Base-by-base conservation (phyloP, 75 land plant species). In the Pinus tabuliformis region DNA sequence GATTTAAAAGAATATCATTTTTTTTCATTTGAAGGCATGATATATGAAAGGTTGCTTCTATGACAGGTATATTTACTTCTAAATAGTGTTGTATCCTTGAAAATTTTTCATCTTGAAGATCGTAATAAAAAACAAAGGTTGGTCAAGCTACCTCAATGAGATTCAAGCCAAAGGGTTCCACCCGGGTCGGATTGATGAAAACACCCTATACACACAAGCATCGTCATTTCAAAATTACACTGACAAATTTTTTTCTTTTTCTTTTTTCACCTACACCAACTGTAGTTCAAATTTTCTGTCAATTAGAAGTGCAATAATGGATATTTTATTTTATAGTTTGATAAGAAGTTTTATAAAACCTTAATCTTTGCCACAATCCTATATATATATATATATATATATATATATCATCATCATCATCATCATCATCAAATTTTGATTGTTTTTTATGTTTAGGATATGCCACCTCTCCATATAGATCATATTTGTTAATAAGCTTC, bases 101-200 rank as follows among this genome's bases (percentile, higher is more conserved):
- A 56, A 72, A 17, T 0, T 56, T 56, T 72, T 54, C 21, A 49
- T 16, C 49, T 72, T 18, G 14, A 22, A 56, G 33, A 72, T 21
- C 18, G 42, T n/a, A 68, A 16, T 42, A 3, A 5, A 6, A 33
- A 3, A 15, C 8, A 59, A 76, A 24, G 20, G 13, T 42, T 64
- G 30, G 61, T 57, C 36, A 5, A 73, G 33, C 20, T 52, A 92
- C 98, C 98, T 95, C 98, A 58, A 95, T 90, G 12, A 95, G 73
- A 24, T 95, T 95, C 59, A 95, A 91, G n/a, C 98, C 98, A 81
- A 95, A 95, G 58, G 98, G 98, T 73, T 95, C 98, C 33, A 95
- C 94, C 70, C 90, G 87, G 77, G 98, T 95, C 70, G 95, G 95
- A 86, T 95, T 95, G 12, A 95, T 88, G 70, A 95, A 95, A 73